Evolutionary conservation across 495 filamentous ascomycete species (phyloP).

Genomic region (Aspergillus coremiiformis): DNA sequence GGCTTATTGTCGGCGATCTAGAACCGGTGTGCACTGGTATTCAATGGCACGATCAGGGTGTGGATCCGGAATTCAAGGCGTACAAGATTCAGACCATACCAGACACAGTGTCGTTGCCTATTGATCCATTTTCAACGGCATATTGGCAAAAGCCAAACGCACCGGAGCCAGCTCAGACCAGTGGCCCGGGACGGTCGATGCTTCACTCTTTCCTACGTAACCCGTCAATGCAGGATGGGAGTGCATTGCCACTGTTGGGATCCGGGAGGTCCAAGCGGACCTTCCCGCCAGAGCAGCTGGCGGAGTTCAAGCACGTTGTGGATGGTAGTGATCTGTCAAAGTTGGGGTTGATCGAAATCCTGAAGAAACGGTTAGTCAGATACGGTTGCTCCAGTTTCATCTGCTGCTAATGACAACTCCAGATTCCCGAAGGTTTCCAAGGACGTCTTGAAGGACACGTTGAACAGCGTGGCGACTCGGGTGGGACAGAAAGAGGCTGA

Average conservation of each 20-base stretch:
- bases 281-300: slow-evolving; percentile 53
- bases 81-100: slow-evolving; percentile 69
- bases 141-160: slow-evolving; percentile 63
- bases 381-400: not conserved
- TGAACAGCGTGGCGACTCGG: slow-evolving; percentile 61
- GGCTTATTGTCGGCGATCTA: slow-evolving; percentile 56
- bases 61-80: slow-evolving; percentile 37
- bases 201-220: slow-evolving; percentile 23
- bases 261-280: slow-evolving; percentile 27
- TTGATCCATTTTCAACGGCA: slow-evolving; percentile 75
- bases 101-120: slow-evolving; percentile 46
- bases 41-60: slow-evolving; percentile 64
- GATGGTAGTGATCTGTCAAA: slow-evolving; percentile 68
- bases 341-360: slow-evolving; percentile 62
- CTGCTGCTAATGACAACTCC: slow-evolving; percentile 9
- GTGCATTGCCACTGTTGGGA: slow-evolving; percentile 6
- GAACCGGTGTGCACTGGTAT: slow-evolving; percentile 70
- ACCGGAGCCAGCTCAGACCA: slow-evolving; percentile 12
- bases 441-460: slow-evolving; percentile 61
- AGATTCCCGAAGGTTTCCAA: slow-evolving; percentile 68
- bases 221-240: slow-evolving; percentile 6
- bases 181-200: slow-evolving; percentile 13
- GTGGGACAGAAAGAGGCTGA: slow-evolving; percentile 55
- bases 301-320: slow-evolving; percentile 65
- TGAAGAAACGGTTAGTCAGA: slow-evolving; percentile 55